Base-by-base conservation (phyloP, 164 flowering plant species). In the Taxillus chinensis region DNA sequence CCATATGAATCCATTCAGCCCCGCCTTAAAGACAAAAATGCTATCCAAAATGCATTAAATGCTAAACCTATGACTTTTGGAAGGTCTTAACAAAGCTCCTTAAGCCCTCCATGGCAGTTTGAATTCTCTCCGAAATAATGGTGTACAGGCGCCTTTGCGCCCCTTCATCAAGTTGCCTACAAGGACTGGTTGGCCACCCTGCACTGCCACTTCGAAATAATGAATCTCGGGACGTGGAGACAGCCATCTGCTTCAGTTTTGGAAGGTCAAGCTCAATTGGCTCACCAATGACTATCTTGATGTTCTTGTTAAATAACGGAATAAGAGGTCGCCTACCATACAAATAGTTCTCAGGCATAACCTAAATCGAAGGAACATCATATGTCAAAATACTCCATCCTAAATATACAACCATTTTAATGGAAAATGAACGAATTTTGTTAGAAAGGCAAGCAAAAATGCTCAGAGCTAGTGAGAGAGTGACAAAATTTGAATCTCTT, bases 261-360 rank as follows among this genome's bases (percentile, higher is more conserved):
- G 82, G 83, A 62, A 95, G 74, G 73, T 91, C 78, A 68, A 93
- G 86, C 64, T 86, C 83, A 13, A 93, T 80, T 7, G 99, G 99
- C 53, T 90, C 91, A 13, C 99, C 99, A 43, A 93, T 66, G 42
- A 79, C 57, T 45, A 93, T 79, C 54, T 62, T 67, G 9, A 93
- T 76, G 0, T 75, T 80, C 77, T 82, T 90, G 61, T 78, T 81
- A 17, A 81, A 83, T 43, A 93, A 76, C 27, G 97, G 99, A 41
- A 90, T 8, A 41, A 80, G 89, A 51, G 99, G 95, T 68, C 89
- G 80, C 75, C 79, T 82, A 12, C 90, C 99, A 68, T 71, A 77
- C 59, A 83, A 66, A 67, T 60, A 86, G n/a, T 83, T 79, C 80
- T 90, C 96, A 8, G 97, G 99, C 97, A 93, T 89, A 60, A 93